These are phyloP conservation scores for Auriscalpium microsporum DNA, from an alignment of 768 basidiomycete species.

Conservation along the genomic window DNA sequence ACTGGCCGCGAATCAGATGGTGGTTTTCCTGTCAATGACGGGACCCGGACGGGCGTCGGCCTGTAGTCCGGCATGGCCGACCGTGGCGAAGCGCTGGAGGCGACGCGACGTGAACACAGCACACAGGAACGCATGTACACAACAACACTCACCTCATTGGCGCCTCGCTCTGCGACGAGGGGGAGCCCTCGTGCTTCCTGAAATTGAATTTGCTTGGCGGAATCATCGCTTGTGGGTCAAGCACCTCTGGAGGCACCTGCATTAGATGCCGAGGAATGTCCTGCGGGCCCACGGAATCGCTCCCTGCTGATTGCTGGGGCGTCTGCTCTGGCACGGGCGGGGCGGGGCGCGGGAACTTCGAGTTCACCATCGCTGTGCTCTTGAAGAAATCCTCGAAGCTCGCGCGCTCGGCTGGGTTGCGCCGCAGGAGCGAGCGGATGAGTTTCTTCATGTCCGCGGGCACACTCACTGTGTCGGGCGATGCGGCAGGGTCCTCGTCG, in stretches of 20 bases:
- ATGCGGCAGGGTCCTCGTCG: constrained; percentile 64
- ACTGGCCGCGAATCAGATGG: too few species aligned
- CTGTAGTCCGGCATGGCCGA: too few species aligned
- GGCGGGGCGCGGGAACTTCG: constrained; percentile 59
- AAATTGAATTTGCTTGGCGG: constrained; percentile 79
- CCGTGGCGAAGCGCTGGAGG: too few species aligned
- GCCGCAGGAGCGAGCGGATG: constrained; percentile 75
- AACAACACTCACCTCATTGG: constrained; percentile 2
- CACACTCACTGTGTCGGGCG: constrained; percentile 32
- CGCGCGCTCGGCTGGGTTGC: constrained; percentile 75
- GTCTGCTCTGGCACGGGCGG: constrained; percentile 24
- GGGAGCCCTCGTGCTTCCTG: constrained; percentile 26
- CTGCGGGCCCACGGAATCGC: constrained; percentile 18
- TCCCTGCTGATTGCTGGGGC: constrained; percentile 14
- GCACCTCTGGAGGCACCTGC: constrained; percentile 69
- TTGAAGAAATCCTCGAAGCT: constrained; percentile 90
- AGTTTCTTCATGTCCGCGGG: constrained; percentile 81
- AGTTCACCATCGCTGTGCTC: constrained; percentile 67
- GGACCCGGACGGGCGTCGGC: too few species aligned
- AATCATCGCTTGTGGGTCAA: constrained; percentile 74
- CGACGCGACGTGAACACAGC: too few species aligned
- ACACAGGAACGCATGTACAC: too few species aligned
- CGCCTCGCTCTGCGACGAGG: neutral
- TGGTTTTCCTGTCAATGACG: too few species aligned
- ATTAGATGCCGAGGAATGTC: constrained; percentile 63